These are phyloP conservation scores for Teratosphaeria nubilosa DNA, from an alignment of 2,329 filamentous ascomycete species.

Conservation along the genomic window DNA sequence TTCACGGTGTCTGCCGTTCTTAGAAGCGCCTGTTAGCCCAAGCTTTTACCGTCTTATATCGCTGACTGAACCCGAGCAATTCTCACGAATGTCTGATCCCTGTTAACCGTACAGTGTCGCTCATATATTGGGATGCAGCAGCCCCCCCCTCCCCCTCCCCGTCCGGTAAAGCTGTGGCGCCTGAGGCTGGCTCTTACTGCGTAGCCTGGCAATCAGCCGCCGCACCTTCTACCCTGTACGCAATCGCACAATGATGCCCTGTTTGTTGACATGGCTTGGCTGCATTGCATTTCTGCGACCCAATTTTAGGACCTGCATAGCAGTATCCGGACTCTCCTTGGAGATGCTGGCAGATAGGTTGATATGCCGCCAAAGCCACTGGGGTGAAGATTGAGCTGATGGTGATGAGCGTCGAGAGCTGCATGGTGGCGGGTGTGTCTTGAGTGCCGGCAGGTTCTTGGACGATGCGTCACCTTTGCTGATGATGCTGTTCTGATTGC, in stretches of 20 bases:
- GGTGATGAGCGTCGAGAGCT: background rate
- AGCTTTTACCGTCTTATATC: no score
- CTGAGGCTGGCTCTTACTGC: no score
- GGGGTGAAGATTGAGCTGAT: background rate
- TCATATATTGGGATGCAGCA: no score
- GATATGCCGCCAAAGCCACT: background rate
- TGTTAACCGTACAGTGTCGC: no score
- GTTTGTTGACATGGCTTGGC: background rate
- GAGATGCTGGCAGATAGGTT: background rate
- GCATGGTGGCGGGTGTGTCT: background rate
- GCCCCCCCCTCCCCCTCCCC: no score
- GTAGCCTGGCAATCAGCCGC: background rate
- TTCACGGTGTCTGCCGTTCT: no score
- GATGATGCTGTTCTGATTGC: background rate
- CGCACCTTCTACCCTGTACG: no score
- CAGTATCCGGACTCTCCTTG: background rate
- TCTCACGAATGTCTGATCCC: no score
- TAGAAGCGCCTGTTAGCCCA: no score
- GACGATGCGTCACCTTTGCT: background rate
- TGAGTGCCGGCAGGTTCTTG: background rate
- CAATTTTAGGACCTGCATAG: background rate
- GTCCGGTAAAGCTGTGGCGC: no score
- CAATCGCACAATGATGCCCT: background rate
- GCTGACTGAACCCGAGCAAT: no score
- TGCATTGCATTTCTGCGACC: background rate